Evolutionary conservation across 495 filamentous ascomycete species (phyloP), one percentile per base, ranked within the genome.

Genomic region (Daldinia decipiens): DNA sequence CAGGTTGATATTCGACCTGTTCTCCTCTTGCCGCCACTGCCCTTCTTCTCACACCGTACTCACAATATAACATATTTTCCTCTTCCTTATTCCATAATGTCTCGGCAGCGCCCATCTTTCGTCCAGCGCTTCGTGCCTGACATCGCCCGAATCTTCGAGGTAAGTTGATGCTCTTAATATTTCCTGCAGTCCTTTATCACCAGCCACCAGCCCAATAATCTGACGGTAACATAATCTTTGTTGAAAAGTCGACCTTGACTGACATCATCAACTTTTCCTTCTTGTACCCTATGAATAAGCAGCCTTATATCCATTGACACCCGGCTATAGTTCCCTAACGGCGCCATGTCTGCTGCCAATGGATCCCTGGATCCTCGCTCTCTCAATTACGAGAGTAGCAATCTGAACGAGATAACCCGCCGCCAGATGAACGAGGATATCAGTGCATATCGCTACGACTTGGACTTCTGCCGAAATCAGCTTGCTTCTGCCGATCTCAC

Each of bases 361-460:
- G 67, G 65, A 5, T 24, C 68, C 19, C 8, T 64, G 2, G 43
- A 63, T 43, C 56, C 51, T 11, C 61, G 54, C 39, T 27, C 61
- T 4, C 63, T 75, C 9, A 68, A 63, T 60, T 77, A 77, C 32
- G 75, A 77, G 56, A 61, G 64, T 9, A 70, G 54, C 29, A 69
- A 80, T 31, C 60, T 84, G 0, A 80, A 83, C 21, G 74, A 79
- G 12, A 77, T 84, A 59, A 82, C 74, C 0, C 61, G 79, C 9
- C 78, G 80, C 12, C 82, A 84, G 72, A 74, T 83, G 59, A 59
- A 73, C 9, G 80, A 83, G 53, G 82, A 83, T 34, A 81, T 83
- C 57, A 57, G 54, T 0, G 81, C 80, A 6, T 84, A 82, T 60
- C 68, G 78, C 8, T 75, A 79, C 32, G 82, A 84, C 60, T 39